phyloP scores from a whole-genome alignment of 139 green algal species.

The Volvox reticuliferus region DNA sequence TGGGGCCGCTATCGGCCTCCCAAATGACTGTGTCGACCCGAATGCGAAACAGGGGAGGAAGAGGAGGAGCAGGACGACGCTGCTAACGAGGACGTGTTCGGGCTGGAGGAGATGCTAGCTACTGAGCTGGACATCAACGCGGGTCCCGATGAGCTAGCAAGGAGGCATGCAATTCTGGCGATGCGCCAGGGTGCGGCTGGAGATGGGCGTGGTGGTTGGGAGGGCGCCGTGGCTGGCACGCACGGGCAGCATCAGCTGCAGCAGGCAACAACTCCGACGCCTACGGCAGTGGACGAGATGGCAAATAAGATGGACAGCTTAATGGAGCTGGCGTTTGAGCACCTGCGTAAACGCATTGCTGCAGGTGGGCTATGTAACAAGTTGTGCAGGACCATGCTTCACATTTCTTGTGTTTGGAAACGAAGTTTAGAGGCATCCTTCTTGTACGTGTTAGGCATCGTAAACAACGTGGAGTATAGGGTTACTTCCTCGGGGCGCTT shows the following conservation, averaged over 20 bases:
- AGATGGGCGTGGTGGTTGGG: constrained; percentile 71
- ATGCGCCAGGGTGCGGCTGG: constrained; percentile 5
- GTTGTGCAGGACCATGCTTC: no score
- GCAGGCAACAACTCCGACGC: not conserved
- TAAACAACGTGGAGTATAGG: no score
- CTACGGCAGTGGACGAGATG: constrained; percentile 64
- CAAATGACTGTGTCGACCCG: no score
- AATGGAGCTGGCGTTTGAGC: constrained; percentile 88
- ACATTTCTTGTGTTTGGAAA: no score
- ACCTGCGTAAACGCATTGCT: constrained; percentile 68
- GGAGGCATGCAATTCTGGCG: constrained; percentile 27
- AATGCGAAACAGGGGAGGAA: constrained; percentile 43
- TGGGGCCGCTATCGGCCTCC: no score
- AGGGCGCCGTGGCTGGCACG: constrained; percentile 50
- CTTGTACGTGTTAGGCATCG: no score
- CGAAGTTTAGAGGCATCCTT: no score
- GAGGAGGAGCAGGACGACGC: constrained; percentile 71
- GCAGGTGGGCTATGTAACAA: constrained; percentile 51
- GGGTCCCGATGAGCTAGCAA: constrained; percentile 39
- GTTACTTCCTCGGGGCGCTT: no score
- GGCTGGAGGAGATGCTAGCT: constrained; percentile 82
- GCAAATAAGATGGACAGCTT: constrained; percentile 92
- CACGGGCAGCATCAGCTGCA: constrained; percentile 17
- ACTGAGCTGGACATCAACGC: constrained; percentile 75
- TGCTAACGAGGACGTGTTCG: constrained; percentile 84